Evolutionary conservation across 345 rosid genomes (phyloP).

Genomic region (Salix arbutifolia): DNA sequence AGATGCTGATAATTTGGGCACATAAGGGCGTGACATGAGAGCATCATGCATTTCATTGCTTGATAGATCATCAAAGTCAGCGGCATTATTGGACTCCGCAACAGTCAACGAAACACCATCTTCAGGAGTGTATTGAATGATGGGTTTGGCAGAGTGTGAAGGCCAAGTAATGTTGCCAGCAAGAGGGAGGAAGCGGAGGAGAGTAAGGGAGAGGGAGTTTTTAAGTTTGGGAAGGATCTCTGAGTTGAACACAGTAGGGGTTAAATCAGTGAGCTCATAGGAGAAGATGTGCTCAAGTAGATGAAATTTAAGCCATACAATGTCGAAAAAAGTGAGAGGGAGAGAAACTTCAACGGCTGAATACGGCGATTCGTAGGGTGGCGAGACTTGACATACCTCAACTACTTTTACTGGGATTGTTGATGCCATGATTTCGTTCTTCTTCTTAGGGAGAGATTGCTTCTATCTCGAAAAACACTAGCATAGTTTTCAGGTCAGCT

Average conservation of each 20-base stretch:
- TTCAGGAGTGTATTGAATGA: constrained; percentile 5
- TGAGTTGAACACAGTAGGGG: neutral
- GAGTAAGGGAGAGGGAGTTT: constrained; percentile 9
- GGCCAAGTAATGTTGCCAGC: constrained; percentile 19
- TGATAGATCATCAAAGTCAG: constrained; percentile 1
- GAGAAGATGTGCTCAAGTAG: constrained; percentile 12
- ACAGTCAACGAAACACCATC: constrained; percentile 19
- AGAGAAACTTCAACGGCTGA: constrained; percentile 3
- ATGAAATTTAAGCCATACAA: constrained; percentile 4
- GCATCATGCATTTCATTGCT: neutral
- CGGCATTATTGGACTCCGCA: constrained; percentile 1
- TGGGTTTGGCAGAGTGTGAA: neutral
- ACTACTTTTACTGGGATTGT: neutral
- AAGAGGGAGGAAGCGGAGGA: constrained; percentile 11
- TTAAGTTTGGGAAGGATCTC: constrained; percentile 11
- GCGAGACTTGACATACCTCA: constrained; percentile 6
- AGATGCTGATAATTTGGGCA: constrained; percentile 3
- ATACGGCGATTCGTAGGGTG: neutral
- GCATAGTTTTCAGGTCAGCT: too few relatives aligned
- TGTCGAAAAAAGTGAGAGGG: constrained; percentile 19
- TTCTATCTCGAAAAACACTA: too few relatives aligned
- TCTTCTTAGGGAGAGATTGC: too few relatives aligned
- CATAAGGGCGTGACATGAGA: neutral
- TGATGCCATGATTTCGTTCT: neutral
- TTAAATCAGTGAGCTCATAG: constrained; percentile 4